phyloP scores from a whole-genome alignment of 306 rosid species.

The Quercus aquifolioides region DNA sequence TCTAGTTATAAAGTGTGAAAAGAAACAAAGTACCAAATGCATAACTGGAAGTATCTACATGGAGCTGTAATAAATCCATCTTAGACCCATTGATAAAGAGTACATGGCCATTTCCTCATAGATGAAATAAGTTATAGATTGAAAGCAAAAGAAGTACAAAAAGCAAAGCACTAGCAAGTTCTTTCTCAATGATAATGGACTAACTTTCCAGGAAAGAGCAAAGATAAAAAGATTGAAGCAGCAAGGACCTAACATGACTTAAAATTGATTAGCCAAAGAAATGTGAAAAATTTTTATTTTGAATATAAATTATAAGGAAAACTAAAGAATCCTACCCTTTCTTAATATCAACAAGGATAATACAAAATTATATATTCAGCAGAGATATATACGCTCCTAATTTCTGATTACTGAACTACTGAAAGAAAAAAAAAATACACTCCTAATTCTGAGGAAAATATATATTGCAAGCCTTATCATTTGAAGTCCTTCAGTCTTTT shows the following conservation, averaged over 20 bases:
- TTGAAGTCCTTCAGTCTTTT: slow-evolving; percentile 84
- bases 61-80: not conserved
- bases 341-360: slow-evolving; percentile 5
- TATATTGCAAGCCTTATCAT: slow-evolving; percentile 29
- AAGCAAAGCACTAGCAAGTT: not conserved
- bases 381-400: slow-evolving; percentile 7
- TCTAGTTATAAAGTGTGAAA: not conserved
- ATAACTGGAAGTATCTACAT: not conserved
- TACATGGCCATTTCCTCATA: not conserved
- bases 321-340: slow-evolving; percentile 4
- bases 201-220: not conserved
- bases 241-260: too few relatives aligned
- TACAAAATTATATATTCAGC: not conserved
- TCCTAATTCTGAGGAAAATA: slow-evolving; percentile 35
- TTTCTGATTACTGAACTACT: too few relatives aligned
- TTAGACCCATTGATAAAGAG: not conserved
- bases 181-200: not conserved
- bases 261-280: not conserved
- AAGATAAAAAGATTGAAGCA: not conserved
- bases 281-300: not conserved
- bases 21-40: not conserved
- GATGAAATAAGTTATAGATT: not conserved
- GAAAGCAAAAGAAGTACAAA: not conserved
- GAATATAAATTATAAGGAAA: slow-evolving; percentile 6
- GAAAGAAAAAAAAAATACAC: not conserved